Evolutionary conservation across 345 rosid genomes (phyloP).

Genomic region (Stellera chamaejasme): DNA sequence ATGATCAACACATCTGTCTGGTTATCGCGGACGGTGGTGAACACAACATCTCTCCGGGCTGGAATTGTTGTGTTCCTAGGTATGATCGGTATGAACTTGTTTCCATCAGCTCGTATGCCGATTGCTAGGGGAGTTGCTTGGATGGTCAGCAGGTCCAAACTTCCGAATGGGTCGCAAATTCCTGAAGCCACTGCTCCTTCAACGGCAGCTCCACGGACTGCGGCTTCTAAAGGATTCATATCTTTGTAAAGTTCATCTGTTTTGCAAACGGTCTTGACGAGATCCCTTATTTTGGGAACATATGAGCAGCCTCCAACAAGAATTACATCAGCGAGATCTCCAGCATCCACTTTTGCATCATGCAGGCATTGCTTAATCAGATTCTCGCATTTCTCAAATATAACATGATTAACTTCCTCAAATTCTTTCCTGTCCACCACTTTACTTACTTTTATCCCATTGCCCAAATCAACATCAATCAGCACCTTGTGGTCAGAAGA

Average conservation of each 20-base stretch:
- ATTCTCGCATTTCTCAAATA: constrained; percentile 54
- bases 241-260: constrained; percentile 46
- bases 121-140: constrained; percentile 64
- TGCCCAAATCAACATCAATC: constrained; percentile 61
- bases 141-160: constrained; percentile 74
- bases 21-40: constrained; percentile 58
- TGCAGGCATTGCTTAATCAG: constrained; percentile 56
- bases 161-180: constrained; percentile 69
- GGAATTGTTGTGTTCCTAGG: constrained; percentile 70
- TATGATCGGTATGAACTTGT: constrained; percentile 52
- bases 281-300: constrained; percentile 45
- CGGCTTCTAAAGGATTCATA: constrained; percentile 65
- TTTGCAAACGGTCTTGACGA: constrained; percentile 39
- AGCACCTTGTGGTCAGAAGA: constrained; percentile 37
- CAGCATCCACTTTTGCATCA: constrained; percentile 53
- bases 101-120: constrained; percentile 56
- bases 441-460: constrained; percentile 42
- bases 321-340: constrained; percentile 56
- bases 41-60: constrained; percentile 54
- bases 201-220: constrained; percentile 75
- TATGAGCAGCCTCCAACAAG: constrained; percentile 83
- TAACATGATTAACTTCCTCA: constrained; percentile 50
- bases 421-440: constrained; percentile 49
- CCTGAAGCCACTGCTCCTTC: constrained; percentile 95
- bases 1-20: constrained; percentile 66